Percentiles rank a stretch among this genome's conserved stretches.
These are phyloP conservation scores for Oryza meyeriana DNA, from an alignment of 176 grass and related monocot genomes.

Conservation along the genomic window DNA sequence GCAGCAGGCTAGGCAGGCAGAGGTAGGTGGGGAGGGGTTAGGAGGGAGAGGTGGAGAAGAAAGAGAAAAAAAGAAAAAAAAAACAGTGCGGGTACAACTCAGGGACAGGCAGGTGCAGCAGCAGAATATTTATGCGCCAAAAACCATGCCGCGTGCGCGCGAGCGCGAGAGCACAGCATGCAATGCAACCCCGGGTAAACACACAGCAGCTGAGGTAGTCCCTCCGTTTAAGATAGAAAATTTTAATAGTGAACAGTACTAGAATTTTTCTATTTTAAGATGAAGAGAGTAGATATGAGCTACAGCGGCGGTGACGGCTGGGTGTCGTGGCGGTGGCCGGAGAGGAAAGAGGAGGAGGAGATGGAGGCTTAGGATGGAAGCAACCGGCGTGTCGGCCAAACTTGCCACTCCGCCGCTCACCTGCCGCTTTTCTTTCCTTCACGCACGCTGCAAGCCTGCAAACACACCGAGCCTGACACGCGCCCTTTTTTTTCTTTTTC, in stretches of 20 bases:
- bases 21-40: slow-evolving; percentile 35
- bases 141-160: not conserved
- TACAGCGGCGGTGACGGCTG: too few relatives aligned
- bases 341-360: too few relatives aligned
- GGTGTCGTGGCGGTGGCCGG: too few relatives aligned
- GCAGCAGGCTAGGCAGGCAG: not conserved
- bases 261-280: too few relatives aligned
- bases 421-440: not conserved
- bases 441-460: not conserved
- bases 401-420: not conserved
- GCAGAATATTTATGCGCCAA: slow-evolving; percentile 43
- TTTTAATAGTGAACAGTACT: too few relatives aligned
- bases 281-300: too few relatives aligned
- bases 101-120: slow-evolving; percentile 20
- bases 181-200: too few relatives aligned
- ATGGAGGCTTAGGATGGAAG: slow-evolving; percentile 9
- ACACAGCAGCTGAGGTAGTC: too few relatives aligned
- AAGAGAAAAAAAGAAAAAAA: not conserved
- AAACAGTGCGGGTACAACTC: slow-evolving; percentile 15
- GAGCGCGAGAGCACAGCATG: too few relatives aligned
- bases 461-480: not conserved
- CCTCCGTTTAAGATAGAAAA: too few relatives aligned
- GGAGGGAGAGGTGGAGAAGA: slow-evolving; percentile 18
- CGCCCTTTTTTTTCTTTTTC: not conserved
- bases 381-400: slow-evolving; percentile 22